Evolutionary conservation across 345 rosid genomes (phyloP), one percentile per base, ranked within the genome.

Genomic region (Cochlearia excelsa): DNA sequence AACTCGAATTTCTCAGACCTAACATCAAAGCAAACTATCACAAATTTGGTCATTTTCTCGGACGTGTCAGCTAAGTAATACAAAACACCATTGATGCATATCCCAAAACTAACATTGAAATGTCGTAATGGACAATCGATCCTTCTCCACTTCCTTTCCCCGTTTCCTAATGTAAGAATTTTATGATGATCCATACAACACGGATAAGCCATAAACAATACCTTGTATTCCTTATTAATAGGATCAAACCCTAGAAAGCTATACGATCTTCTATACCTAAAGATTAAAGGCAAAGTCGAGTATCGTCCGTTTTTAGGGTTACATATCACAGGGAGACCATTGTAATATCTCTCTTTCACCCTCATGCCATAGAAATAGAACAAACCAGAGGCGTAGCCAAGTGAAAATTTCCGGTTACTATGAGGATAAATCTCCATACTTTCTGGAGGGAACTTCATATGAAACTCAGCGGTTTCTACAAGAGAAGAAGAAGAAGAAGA

Each of bases 1-100:
- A 61, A 61, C 3, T n/a, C 16, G 16, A 49, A 61, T 23, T 50
- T 30, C n/a, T 52, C 57, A 52, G 42, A 52, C 42, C 30, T 4
- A 23, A 52, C n/a, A 23, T 35, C 42, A 52, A 52, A 52, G 7
- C 57, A 35, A 3, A 37, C 43, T 35, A 52, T 33, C 10, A 34
- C 42, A 33, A 2, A 33, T 33, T 1, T 34, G 0, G 1, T 2
- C 5, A 9, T 3, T 1, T 9, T 9, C 37, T 49, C 26, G 29
- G 31, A 47, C 11, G 23, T 10, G 11, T 47, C 51, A 49, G 16
- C 54, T 50, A 31, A 30, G 26, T 50, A 51, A 11, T 33, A 51
- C 27, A 33, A 23, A 23, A 51, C 55, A 26, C 55, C 50, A 46
- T 26, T 26, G 30, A 52, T 4, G 28, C 56, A 52, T 34, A 33